Evolutionary conservation across 2,329 filamentous ascomycete genomes (phyloP), one percentile per base, ranked within the genome.

Genomic region (Laburnicola sp.): DNA sequence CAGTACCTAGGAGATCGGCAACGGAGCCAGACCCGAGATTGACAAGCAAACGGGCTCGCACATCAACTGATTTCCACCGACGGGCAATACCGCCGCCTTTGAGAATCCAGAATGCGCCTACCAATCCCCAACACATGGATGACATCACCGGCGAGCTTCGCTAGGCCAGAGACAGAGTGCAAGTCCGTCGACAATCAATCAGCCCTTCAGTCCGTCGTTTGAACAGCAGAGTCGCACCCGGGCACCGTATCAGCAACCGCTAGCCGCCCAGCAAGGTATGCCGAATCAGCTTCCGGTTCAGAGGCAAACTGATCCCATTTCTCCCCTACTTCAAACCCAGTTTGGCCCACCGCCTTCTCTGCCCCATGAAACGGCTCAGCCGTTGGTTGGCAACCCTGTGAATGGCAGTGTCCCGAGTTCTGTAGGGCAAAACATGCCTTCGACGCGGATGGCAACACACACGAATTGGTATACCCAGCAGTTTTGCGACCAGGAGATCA

Each of bases 401-500:
- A 16, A 16, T 16, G 16, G 16, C 16, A 16, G 16, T 16, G 16
- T 16, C 16, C 16, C 16, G 16, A 16, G 16, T 16, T 16, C 16
- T 16, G 16, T 16, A 16, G 16, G 16, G 16, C 16, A 16, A 16
- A 16, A 16, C 16, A 16, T 16, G 16, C 16, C 26, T 11, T 27
- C 8, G 30, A 26, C 11, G 6, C 9, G 8, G 11, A 27, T 21
- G 4, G 3, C 6, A 11, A 7, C 8, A 3, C 27, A n/a, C 6
- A 23, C 11, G 27, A 1, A 32, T 31, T n/a, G 22, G 6, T 21
- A 5, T 11, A 5, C 26, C 16, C 39, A 51, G 16, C 16, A 16
- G 16, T 16, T 16, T 2, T 67, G 58, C 42, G 25, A 48, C 11
- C 11, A 36, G 2, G 28, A 9, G 3, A 30, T 70, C 0, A 6